These are phyloP conservation scores for Millerozyma acaciae DNA, from an alignment of 805 yeast genomes.

Conservation along the genomic window DNA sequence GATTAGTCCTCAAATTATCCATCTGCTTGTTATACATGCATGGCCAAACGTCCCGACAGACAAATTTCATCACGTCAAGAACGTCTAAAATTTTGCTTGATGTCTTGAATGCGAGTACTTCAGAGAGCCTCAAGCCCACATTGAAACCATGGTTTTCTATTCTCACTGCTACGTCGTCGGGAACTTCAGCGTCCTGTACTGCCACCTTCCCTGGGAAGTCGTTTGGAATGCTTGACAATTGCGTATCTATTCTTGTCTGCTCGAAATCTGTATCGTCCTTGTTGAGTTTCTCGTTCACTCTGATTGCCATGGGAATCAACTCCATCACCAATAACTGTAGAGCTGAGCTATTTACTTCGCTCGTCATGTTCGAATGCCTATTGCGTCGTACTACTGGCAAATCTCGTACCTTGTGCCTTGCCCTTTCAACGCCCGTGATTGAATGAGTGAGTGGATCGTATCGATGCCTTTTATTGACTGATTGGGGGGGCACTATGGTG, in stretches of 20 bases:
- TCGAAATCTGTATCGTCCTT: slow-evolving; percentile 7
- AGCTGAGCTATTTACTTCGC: slow-evolving; percentile 51
- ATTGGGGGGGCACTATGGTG: too few relatives aligned
- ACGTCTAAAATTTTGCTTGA: slow-evolving; percentile 51
- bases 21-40: slow-evolving; percentile 77
- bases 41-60: slow-evolving; percentile 91
- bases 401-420: too few relatives aligned
- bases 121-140: slow-evolving; percentile 57
- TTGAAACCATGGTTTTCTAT: slow-evolving; percentile 69
- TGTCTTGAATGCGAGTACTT: slow-evolving; percentile 40
- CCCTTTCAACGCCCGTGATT: too few relatives aligned
- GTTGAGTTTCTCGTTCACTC: slow-evolving; percentile 51
- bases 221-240: slow-evolving; percentile 24
- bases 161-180: slow-evolving; percentile 53
- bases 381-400: slow-evolving; percentile 13
- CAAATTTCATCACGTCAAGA: slow-evolving; percentile 82
- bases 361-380: slow-evolving; percentile 20
- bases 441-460: too few relatives aligned
- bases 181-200: slow-evolving; percentile 30
- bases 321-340: slow-evolving; percentile 71
- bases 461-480: too few relatives aligned
- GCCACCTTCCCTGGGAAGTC: slow-evolving; percentile 43
- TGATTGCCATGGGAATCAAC: slow-evolving; percentile 65
- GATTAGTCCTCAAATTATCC: slow-evolving; percentile 90
- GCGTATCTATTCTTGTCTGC: slow-evolving; percentile 12